Evolutionary conservation across 2,329 filamentous ascomycete genomes (phyloP), one percentile per base, ranked within the genome.

Genomic region (Apiospora phragmitis): DNA sequence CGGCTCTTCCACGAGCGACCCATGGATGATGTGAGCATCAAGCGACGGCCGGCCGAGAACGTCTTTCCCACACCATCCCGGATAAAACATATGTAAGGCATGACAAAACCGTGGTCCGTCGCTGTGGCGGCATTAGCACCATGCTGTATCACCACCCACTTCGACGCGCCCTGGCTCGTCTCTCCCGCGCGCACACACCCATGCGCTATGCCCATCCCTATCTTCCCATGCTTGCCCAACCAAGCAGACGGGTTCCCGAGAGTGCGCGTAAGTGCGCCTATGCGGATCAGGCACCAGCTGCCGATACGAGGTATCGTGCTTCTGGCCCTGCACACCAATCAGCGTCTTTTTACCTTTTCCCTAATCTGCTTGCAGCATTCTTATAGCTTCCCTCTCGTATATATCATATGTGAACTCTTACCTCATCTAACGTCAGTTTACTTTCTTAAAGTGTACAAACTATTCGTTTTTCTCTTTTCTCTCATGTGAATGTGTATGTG

Each of bases 61-160:
- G 55, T 32, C 55, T 62, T 32, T 62, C 55, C 55, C 32, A 24
- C 55, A 62, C 55, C 4, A 3, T 8, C 49, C 24, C 8, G 14
- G 49, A 32, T 32, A 21, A n/a, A 38, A 59, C 4, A 14, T 8
- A 62, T 12, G 14, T 32, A 35, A 62, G 18, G 38, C 55, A 12
- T 7, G 18, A 62, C 18, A 11, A 38, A 29, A 4, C n/a, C 51
- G 18, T 55, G 24, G 14, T 18, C 24, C 24, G 26, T 32, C 32
- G 55, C 32, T n/a, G 32, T n/a, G 55, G 55, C 55, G 55, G 55
- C 55, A 62, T 38, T 62, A 62, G 55, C 32, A 62, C 24, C 55
- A 62, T 62, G 55, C 55, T 62, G 55, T 62, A 62, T 62, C 55
- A 62, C 55, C 55, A 38, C 55, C 55, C 55, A n/a, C 21, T 38